Conservation (phyloP, 345 rosid genomes). For the Citrus reticulata region DNA sequence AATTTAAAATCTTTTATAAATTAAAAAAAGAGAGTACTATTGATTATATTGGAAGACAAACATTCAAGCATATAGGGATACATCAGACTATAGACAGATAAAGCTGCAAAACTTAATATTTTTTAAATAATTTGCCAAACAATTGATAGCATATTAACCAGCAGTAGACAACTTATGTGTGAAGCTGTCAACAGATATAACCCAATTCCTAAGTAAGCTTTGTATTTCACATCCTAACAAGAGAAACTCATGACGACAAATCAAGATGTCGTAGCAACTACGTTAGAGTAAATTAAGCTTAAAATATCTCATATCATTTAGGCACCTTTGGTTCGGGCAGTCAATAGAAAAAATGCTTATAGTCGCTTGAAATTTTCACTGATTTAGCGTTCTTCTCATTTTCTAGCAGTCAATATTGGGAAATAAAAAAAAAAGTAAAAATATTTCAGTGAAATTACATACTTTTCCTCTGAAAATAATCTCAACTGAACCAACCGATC, state of each 20-base stretch:
- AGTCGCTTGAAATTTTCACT: not conserved
- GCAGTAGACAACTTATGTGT: not conserved
- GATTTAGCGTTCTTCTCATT: not conserved
- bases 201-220: not conserved
- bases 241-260: not conserved
- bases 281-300: not conserved
- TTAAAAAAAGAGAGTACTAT: not conserved
- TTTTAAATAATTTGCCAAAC: not conserved
- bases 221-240: not conserved
- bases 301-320: not conserved
- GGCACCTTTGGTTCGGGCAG: not conserved
- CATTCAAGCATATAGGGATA: not conserved
- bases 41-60: not conserved
- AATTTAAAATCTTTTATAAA: not conserved
- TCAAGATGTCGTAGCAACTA: not conserved
- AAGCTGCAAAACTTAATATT: not conserved
- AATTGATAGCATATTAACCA: not conserved
- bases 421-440: not conserved
- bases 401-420: not conserved
- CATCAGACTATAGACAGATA: not conserved
- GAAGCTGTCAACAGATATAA: not conserved
- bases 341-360: not conserved
- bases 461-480: constrained; percentile 27
- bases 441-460: not conserved
- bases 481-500: constrained; percentile 76